Evolutionary conservation across 176 grass and related monocot species (phyloP).

Genomic region (Oryza glumipatula): DNA sequence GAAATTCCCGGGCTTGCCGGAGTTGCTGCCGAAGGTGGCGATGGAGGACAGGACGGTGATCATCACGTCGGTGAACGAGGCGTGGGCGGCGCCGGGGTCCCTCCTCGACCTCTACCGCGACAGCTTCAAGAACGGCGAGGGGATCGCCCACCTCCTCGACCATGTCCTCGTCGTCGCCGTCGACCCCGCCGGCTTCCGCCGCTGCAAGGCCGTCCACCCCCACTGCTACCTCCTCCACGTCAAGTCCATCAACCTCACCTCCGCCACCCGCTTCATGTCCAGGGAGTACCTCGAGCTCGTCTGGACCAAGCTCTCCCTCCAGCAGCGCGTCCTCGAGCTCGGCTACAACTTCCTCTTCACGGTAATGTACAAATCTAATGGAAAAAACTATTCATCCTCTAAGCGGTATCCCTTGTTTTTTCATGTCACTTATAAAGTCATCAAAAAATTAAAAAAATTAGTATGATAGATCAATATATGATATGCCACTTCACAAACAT

Average conservation of each 20-base stretch:
- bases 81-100: constrained; percentile 55
- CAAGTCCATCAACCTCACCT: constrained; percentile 25
- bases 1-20: constrained; percentile 21
- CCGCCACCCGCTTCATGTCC: constrained; percentile 45
- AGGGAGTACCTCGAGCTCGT: constrained; percentile 63
- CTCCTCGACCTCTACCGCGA: constrained; percentile 66
- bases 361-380: constrained; percentile 25
- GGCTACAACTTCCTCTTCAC: constrained; percentile 81
- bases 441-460: no score
- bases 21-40: constrained; percentile 54
- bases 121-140: constrained; percentile 65
- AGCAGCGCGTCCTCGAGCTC: constrained; percentile 53
- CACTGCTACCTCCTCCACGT: constrained; percentile 62
- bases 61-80: constrained; percentile 66
- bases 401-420: no score
- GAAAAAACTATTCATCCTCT: no score
- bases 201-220: constrained; percentile 61
- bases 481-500: no score
- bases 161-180: constrained; percentile 64
- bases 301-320: constrained; percentile 63
- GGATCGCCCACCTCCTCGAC: constrained; percentile 43
- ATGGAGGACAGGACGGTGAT: constrained; percentile 69
- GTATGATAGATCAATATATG: no score
- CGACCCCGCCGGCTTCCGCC: constrained; percentile 46
- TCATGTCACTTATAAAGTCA: no score